phyloP scores from a whole-genome alignment of 371 early-diverging fungal species.

The Syncephalis fuscata region DNA sequence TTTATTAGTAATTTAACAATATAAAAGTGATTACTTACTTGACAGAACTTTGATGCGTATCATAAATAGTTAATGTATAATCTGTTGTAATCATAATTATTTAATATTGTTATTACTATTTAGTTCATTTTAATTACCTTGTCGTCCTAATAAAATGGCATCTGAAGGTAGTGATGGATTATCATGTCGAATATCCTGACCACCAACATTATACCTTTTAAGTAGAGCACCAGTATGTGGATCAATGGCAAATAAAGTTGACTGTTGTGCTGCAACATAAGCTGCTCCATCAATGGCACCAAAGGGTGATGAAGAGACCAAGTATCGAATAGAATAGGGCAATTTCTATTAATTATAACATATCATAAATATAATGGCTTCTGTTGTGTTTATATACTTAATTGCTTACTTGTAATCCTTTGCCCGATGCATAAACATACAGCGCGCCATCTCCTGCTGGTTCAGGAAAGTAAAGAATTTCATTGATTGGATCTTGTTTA shows the following conservation, averaged over 20 bases:
- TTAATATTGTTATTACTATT: neutral
- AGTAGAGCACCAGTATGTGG: conserved; percentile 44
- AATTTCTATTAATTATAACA: conserved; percentile 26
- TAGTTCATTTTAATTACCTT: conserved; percentile 6
- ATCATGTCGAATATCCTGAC: conserved; percentile 3
- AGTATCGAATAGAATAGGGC: conserved; percentile 46
- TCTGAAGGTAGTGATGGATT: conserved; percentile 12
- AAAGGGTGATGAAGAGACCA: conserved; percentile 41
- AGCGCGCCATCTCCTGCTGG: conserved; percentile 57
- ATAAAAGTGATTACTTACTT: neutral
- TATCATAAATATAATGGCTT: no score
- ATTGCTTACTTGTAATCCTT: conserved; percentile 29
- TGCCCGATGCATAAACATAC: conserved; percentile 38
- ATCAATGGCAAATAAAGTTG: conserved; percentile 52
- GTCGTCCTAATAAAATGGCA: conserved; percentile 19
- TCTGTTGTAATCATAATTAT: neutral
- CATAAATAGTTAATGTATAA: neutral
- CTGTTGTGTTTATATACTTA: no score
- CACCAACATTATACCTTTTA: conserved; percentile 24
- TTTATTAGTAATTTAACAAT: neutral
- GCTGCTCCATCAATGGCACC: conserved; percentile 32
- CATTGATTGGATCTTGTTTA: conserved; percentile 5
- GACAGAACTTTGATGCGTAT: neutral
- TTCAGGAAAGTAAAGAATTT: conserved; percentile 52
- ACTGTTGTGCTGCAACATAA: conserved; percentile 47